Evolutionary conservation across 805 yeast genomes (phyloP).

Genomic region (Suhomyces pyralidae): DNA sequence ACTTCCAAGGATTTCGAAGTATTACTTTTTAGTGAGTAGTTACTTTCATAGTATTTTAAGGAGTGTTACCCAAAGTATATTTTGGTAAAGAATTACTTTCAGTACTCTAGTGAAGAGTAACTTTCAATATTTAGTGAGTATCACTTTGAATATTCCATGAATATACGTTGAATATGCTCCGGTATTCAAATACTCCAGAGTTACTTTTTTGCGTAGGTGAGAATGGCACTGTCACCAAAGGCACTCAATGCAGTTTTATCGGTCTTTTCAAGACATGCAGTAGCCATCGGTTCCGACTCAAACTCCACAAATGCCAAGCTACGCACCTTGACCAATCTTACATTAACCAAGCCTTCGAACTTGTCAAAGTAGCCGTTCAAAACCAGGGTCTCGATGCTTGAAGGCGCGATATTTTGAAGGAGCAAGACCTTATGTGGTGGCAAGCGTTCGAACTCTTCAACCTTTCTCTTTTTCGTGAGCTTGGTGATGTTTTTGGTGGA

Average conservation of each 20-base stretch:
- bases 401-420: constrained; percentile 58
- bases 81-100: too few species aligned
- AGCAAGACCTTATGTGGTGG: constrained; percentile 74
- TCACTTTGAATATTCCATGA: too few species aligned
- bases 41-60: too few species aligned
- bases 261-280: constrained; percentile 20
- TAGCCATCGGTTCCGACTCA: constrained; percentile 52
- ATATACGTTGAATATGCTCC: background rate
- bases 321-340: constrained; percentile 63
- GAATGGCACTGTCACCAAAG: constrained; percentile 21
- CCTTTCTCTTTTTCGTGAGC: constrained; percentile 6
- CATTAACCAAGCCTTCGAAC: constrained; percentile 60
- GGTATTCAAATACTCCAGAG: constrained; percentile 2
- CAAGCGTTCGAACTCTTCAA: constrained; percentile 23
- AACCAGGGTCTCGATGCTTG: constrained; percentile 13
- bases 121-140: too few species aligned
- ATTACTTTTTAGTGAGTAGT: too few species aligned
- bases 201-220: constrained; percentile 34
- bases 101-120: background rate
- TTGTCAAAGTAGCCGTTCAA: constrained; percentile 47
- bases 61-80: too few species aligned
- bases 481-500: constrained; percentile 12
- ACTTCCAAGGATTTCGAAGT: too few species aligned
- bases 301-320: constrained; percentile 82
- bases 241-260: constrained; percentile 7